Conservation (phyloP, 2,329 filamentous ascomycete species). For the Trichoderma sp. region DNA sequence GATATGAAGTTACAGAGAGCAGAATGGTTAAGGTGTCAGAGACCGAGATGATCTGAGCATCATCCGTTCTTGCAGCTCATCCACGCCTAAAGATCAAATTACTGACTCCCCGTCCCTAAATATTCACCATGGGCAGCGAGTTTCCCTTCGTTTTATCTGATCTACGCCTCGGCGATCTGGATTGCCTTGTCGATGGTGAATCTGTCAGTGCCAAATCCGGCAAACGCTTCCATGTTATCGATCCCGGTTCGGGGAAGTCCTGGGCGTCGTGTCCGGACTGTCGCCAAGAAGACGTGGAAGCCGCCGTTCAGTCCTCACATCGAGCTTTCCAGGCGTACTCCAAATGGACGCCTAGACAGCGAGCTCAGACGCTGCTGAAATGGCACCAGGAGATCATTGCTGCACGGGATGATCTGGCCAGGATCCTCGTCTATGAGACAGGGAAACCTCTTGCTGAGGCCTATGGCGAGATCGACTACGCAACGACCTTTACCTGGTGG, state of each 20-base stretch:
- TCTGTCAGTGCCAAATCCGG: slow-evolving; percentile 50
- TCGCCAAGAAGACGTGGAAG: slow-evolving; percentile 45
- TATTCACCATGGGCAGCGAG: slow-evolving; percentile 16
- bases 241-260: slow-evolving; percentile 53
- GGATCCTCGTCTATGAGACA: slow-evolving; percentile 51
- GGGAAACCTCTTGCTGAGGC: slow-evolving; percentile 61
- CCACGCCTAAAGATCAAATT: not conserved
- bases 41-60: not conserved
- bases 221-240: slow-evolving; percentile 54
- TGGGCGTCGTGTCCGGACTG: slow-evolving; percentile 57
- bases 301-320: slow-evolving; percentile 43
- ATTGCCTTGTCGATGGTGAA: slow-evolving; percentile 54
- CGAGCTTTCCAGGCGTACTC: slow-evolving; percentile 44
- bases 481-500: slow-evolving; percentile 57
- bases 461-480: slow-evolving; percentile 58
- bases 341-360: slow-evolving; percentile 42
- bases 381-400: slow-evolving; percentile 45
- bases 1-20: not conserved
- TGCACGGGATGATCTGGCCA: slow-evolving; percentile 45
- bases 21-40: not conserved
- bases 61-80: not conserved
- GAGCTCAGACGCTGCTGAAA: slow-evolving; percentile 41
- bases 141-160: slow-evolving; percentile 51
- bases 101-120: not conserved
- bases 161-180: slow-evolving; percentile 50